Base-by-base conservation (phyloP, 768 basidiomycete species). In the Lentinula lateritia region DNA sequence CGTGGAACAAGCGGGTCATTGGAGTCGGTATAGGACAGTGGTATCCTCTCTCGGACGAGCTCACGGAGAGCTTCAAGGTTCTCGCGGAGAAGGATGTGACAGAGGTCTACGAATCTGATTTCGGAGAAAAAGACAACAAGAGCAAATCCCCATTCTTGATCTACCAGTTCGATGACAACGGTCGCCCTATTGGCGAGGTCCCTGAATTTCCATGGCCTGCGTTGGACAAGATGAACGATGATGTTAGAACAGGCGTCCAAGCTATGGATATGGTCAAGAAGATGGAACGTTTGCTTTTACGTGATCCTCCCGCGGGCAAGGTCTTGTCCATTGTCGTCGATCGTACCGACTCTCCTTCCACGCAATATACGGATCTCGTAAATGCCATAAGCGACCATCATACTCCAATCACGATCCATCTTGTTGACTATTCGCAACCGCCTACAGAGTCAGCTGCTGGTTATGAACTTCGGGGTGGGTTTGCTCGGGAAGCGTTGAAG, bases 21-120 rank as follows among this genome's bases (percentile, higher is more conserved):
- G 69, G 71, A 39, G 68, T 78, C 38, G 74, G 72, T n/a, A 65
- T 78, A 0, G 76, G 71, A 23, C 64, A 71, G 23, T 75, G 73
- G 73, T 71, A 72, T 53, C 16, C 52, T 18, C 65, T 58, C n/a
- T 63, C 67, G 34, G 63, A 67, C 32, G 70, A 71, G 65, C 45
- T 66, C 38, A 65, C 50, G 59, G 65, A 66, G 61, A 58, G 18
- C 5, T 63, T 62, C 64, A 62, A 57, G 42, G 34, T 45, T 13
- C 68, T 64, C 16, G 62, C 54, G 5, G 54, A 58, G 58, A 63
- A 66, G 58, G 65, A 64, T 16, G 56, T 67, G n/a, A 58, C 35
- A 15, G 69, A 60, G 38, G 59, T 60, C 15, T 18, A 57, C 50
- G 61, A 28, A 10, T 43, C 41, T 6, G 16, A 34, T 20, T 28